Percentiles rank a stretch among this genome's conserved stretches.
Evolutionary conservation across 2,329 filamentous ascomycete species (phyloP).

Genomic region (Lasiodiplodia theobromae): DNA sequence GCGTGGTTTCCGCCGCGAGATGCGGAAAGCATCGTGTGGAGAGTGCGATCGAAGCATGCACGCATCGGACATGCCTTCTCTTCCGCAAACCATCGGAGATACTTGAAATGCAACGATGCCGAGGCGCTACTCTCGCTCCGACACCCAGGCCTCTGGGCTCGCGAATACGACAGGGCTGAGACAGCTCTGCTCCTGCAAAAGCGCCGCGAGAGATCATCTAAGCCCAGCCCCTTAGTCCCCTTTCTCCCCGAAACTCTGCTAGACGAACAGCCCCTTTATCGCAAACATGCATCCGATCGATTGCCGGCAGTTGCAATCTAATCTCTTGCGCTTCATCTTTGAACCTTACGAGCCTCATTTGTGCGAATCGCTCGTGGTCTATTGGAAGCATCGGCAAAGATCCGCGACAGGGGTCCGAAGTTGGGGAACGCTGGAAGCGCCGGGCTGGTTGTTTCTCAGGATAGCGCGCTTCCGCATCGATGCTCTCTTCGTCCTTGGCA

Average conservation of each 20-base stretch:
- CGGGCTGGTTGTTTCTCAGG: neutral
- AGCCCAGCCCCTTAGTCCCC: conserved; percentile 3
- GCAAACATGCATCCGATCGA: conserved; percentile 18
- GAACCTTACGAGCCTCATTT: neutral
- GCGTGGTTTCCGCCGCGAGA: neutral
- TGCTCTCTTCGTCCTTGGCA: neutral
- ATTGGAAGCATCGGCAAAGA: neutral
- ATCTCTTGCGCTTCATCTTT: neutral
- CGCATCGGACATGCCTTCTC: neutral
- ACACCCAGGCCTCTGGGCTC: neutral
- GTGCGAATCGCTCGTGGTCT: neutral
- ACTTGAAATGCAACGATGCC: neutral
- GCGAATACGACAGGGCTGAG: conserved; percentile 19
- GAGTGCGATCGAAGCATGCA: neutral
- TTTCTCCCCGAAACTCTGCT: neutral
- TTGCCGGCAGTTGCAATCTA: conserved; percentile 1
- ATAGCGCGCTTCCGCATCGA: neutral
- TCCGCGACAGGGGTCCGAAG: neutral
- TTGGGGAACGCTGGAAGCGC: neutral
- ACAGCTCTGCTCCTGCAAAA: neutral
- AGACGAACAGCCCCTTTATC: neutral
- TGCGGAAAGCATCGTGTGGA: neutral
- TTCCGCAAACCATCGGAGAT: neutral
- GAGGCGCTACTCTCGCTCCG: neutral
- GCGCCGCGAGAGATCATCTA: conserved; percentile 13